Conservation (phyloP, 768 basidiomycete genomes). For the Phlebiopsis gigantea region DNA sequence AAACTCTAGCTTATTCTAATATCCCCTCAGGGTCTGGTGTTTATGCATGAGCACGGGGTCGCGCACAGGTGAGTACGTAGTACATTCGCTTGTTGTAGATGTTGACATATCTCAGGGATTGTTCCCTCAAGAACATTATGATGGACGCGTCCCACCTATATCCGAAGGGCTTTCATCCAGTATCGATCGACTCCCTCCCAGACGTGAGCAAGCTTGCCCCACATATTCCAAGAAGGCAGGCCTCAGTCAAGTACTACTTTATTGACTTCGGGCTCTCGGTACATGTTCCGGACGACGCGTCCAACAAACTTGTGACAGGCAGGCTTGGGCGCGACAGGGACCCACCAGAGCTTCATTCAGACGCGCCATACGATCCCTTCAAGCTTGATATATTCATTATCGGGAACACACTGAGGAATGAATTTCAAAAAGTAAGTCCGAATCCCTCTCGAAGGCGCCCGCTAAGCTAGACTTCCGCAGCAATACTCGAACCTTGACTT, state of each 20-base stretch:
- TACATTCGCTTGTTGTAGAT: not conserved
- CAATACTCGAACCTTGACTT: slow-evolving; percentile 3
- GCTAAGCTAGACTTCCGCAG: not conserved
- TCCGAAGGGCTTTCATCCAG: slow-evolving; percentile 10
- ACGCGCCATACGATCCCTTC: slow-evolving; percentile 25
- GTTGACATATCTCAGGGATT: not conserved
- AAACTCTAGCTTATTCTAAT: not conserved
- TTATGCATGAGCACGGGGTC: slow-evolving; percentile 17
- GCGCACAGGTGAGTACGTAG: slow-evolving; percentile 16
- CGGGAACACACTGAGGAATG: slow-evolving; percentile 19
- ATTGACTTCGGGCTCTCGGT: slow-evolving; percentile 16
- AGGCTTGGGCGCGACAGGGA: slow-evolving; percentile 11
- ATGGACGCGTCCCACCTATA: slow-evolving; percentile 11
- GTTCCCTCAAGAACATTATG: not conserved
- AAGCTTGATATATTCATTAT: slow-evolving; percentile 26
- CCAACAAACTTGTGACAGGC: slow-evolving; percentile 9
- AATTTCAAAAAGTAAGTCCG: not conserved
- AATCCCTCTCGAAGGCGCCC: not conserved
- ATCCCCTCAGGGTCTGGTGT: slow-evolving; percentile 14
- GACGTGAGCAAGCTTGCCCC: not conserved
- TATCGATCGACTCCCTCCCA: not conserved
- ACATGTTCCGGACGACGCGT: not conserved
- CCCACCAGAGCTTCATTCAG: slow-evolving; percentile 20
- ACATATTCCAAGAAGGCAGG: not conserved
- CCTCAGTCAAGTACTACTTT: slow-evolving; percentile 15